Evolutionary conservation across 129 eudicot genomes (phyloP), one percentile per base, ranked within the genome.

Genomic region (Arctium minus): DNA sequence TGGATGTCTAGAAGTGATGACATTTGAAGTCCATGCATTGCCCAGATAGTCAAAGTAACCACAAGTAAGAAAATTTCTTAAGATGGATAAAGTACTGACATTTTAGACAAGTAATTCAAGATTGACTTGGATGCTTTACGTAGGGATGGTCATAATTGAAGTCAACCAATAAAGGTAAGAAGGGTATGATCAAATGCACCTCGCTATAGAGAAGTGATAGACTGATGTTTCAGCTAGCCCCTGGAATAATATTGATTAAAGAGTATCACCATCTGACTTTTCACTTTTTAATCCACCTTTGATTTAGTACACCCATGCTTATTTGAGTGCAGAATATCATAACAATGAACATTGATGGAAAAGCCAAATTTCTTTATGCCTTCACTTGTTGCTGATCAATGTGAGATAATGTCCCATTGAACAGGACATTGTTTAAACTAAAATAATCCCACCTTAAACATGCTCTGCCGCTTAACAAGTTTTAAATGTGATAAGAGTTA

Each of bases 101-200:
- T 62, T n/a, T 53, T 27, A 30, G 3, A 36, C 35, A 53, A 81
- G 72, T 42, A 72, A 53, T 56, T 46, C 70, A 48, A 7, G 62
- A 56, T 53, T 13, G 39, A 72, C 38, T 35, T 36, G 11, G 48
- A 53, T 36, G 44, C 79, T 72, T 53, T 22, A 81, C 15, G 79
- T 56, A 73, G 48, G 79, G 79, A 44, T 11, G 74, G 71, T 9
- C 71, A 65, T 73, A 60, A 37, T 65, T 81, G 8, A 81, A 72
- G 79, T 27, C 11, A 53, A 17, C 73, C 83, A 22, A 65, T 33
- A 80, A 48, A 72, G 67, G 72, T n/a, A 80, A 35, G 40, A 73
- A 46, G 18, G 8, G 44, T 81, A 56, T 36, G 33, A 11, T 12
- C 36, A 72, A 12, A 31, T 48, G 82, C 69, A 69, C 68, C 82